Conservation (phyloP, 129 eudicot species). For the Arctium minus region DNA sequence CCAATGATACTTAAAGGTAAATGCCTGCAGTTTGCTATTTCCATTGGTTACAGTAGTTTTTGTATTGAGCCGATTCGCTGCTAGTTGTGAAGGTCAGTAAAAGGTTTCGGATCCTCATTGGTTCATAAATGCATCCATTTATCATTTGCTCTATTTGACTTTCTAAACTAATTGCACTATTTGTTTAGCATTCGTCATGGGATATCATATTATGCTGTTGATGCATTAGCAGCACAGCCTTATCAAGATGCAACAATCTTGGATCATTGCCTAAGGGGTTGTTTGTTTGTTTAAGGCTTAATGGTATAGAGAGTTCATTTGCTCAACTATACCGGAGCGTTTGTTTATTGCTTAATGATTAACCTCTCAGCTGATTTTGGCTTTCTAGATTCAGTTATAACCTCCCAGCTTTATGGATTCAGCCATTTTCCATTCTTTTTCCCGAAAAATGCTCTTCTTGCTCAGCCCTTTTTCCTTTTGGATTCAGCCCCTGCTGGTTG, state of each 20-base stretch:
- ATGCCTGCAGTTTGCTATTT: not conserved
- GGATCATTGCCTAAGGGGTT: not conserved
- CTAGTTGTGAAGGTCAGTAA: not conserved
- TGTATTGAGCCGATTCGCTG: not conserved
- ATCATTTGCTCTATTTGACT: not conserved
- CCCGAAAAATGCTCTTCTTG: not conserved
- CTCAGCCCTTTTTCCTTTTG: not conserved
- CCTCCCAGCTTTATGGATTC: not conserved
- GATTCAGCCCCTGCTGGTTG: not conserved
- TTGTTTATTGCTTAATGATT: not conserved
- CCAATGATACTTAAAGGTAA: too few relatives aligned
- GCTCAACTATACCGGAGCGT: not conserved
- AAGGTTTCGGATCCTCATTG: not conserved
- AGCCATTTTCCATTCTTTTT: not conserved
- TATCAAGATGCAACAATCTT: not conserved
- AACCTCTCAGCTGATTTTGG: not conserved
- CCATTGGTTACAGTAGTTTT: not conserved
- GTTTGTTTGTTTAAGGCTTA: not conserved
- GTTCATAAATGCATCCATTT: not conserved
- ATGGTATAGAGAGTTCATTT: not conserved
- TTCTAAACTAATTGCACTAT: too few relatives aligned
- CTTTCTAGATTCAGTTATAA: not conserved
- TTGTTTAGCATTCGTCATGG: too few relatives aligned
- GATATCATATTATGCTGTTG: not conserved
- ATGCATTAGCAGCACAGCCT: not conserved